phyloP scores from a whole-genome alignment of 2,329 filamentous ascomycete species.

The Triangularia setosa region DNA sequence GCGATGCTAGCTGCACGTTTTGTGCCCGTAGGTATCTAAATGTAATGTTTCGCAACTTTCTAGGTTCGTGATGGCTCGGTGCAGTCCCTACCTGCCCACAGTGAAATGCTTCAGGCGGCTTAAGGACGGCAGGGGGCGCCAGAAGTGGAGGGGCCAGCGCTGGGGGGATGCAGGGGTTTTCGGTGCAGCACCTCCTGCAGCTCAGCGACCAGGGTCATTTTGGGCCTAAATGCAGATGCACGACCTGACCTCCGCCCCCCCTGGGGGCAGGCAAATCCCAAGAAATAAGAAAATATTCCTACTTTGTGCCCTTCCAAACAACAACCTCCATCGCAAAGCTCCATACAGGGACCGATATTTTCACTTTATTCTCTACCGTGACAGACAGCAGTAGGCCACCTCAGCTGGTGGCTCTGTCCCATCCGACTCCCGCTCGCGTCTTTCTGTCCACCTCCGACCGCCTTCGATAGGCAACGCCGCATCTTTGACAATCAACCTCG shows the following conservation, averaged over 20 bases:
- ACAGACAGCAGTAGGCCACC: too few relatives aligned
- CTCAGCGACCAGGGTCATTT: slow-evolving; percentile 23
- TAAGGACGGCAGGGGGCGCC: background rate
- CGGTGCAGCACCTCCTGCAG: slow-evolving; percentile 23
- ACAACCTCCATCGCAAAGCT: slow-evolving; percentile 8
- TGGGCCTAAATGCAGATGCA: slow-evolving; percentile 26
- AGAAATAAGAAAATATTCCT: slow-evolving; percentile 12
- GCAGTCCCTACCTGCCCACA: too few relatives aligned
- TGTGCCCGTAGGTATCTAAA: background rate
- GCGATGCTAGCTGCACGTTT: background rate
- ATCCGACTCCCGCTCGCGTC: background rate
- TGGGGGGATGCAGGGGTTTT: slow-evolving; percentile 22
- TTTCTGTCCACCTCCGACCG: background rate
- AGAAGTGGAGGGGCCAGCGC: background rate
- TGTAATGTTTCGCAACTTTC: background rate
- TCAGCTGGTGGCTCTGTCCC: background rate
- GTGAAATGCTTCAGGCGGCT: background rate
- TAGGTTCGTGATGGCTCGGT: too few relatives aligned
- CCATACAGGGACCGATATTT: background rate
- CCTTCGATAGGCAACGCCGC: background rate
- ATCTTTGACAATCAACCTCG: background rate
- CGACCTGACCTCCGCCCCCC: background rate
- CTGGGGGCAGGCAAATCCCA: slow-evolving; percentile 16
- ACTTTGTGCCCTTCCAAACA: slow-evolving; percentile 3
- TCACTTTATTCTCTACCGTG: background rate